These are phyloP conservation scores for Solanum medicagineum DNA, from an alignment of 257 asterid species.

Conservation along the genomic window DNA sequence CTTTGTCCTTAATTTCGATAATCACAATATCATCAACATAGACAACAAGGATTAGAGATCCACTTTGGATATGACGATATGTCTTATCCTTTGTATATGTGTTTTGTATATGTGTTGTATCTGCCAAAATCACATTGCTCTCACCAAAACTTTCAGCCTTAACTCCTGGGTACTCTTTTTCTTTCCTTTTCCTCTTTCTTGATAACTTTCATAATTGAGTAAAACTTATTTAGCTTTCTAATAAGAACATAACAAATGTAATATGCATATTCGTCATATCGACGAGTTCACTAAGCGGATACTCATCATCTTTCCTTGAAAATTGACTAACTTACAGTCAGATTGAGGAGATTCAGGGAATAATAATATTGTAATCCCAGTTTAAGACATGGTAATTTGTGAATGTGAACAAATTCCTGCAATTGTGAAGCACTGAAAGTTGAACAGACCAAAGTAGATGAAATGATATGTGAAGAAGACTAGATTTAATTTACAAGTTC, in stretches of 20 bases:
- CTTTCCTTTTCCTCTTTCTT: not conserved
- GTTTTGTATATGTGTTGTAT: too few relatives aligned
- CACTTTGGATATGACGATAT: too few relatives aligned
- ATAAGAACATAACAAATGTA: not conserved
- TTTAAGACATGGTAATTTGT: not conserved
- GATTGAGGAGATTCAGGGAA: too few relatives aligned
- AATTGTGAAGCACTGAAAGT: not conserved
- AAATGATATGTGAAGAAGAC: not conserved
- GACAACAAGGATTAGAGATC: too few relatives aligned
- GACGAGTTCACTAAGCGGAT: not conserved
- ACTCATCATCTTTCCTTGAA: not conserved
- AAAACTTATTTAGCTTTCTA: not conserved
- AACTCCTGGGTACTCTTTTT: not conserved
- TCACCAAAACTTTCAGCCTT: not conserved
- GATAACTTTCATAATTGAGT: not conserved
- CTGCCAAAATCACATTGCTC: not conserved
- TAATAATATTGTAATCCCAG: not conserved
- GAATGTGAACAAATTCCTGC: not conserved
- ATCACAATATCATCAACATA: too few relatives aligned
- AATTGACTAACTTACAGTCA: not conserved
- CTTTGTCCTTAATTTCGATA: too few relatives aligned
- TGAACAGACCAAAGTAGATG: not conserved
- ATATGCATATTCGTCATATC: not conserved
- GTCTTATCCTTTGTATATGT: not conserved
- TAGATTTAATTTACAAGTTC: not conserved